These are phyloP conservation scores for Purshia tridentata DNA, from an alignment of 306 rosid genomes.

Conservation along the genomic window DNA sequence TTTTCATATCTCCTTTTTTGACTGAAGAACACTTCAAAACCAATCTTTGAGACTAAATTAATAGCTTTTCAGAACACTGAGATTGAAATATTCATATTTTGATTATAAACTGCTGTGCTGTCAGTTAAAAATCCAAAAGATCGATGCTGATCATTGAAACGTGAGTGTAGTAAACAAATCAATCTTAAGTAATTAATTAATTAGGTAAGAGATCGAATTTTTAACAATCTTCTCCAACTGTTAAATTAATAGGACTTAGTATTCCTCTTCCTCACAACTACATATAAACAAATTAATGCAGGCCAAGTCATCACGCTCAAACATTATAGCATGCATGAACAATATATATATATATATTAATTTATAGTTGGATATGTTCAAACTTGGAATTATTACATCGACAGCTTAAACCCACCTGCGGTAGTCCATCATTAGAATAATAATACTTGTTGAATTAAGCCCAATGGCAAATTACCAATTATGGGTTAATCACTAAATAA, in stretches of 20 bases:
- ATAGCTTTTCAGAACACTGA: neutral
- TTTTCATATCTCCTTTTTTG: neutral
- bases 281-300: neutral
- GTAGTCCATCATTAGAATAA: no score
- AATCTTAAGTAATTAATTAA: neutral
- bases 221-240: neutral
- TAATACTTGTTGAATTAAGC: neutral
- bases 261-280: constrained; percentile 5
- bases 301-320: constrained; percentile 6
- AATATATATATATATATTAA: neutral
- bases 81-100: neutral
- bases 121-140: neutral
- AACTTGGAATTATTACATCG: neutral
- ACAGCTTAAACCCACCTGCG: neutral
- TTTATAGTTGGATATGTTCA: neutral
- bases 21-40: neutral
- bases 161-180: neutral
- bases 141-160: neutral
- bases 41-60: neutral
- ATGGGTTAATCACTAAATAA: constrained; percentile 5
- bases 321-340: neutral
- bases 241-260: neutral
- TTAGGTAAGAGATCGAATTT: neutral
- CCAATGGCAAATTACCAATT: neutral
- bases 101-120: neutral